Conservation (phyloP, 2,329 filamentous ascomycete genomes). For the Ascomycota sp. region DNA sequence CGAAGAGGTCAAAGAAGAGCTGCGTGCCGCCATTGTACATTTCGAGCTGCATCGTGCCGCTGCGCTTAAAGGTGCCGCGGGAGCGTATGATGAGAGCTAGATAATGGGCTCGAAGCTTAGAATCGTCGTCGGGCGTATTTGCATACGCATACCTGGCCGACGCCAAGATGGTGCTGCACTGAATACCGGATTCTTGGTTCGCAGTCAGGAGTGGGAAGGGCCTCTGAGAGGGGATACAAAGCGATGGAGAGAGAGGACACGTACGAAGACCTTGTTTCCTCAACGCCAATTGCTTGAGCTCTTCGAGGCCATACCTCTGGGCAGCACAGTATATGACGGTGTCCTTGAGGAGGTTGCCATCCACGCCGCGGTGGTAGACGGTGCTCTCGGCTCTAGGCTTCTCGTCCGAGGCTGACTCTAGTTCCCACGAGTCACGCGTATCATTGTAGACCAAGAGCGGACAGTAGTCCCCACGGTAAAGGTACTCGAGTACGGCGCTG, state of each 20-base stretch:
- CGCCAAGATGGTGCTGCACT: constrained; percentile 62
- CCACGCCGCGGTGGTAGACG: constrained; percentile 41
- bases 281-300: constrained; percentile 64
- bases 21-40: constrained; percentile 69
- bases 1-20: constrained; percentile 83
- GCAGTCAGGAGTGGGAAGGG: neutral
- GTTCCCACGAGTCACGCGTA: constrained; percentile 54
- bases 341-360: constrained; percentile 57
- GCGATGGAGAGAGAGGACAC: constrained; percentile 7
- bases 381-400: constrained; percentile 34
- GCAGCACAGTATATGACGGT: constrained; percentile 82
- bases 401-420: constrained; percentile 38
- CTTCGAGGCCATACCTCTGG: constrained; percentile 60
- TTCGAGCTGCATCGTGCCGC: constrained; percentile 85
- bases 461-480: constrained; percentile 88
- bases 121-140: constrained; percentile 73
- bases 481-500: constrained; percentile 69
- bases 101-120: constrained; percentile 77
- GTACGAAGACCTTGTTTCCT: constrained; percentile 70
- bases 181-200: constrained; percentile 44
- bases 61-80: constrained; percentile 72
- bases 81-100: constrained; percentile 79
- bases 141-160: constrained; percentile 79
- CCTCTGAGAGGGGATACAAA: too few species aligned
- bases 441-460: constrained; percentile 67